Base-by-base conservation (phyloP, 2,329 filamentous ascomycete genomes). In the Clonostachys sp. region DNA sequence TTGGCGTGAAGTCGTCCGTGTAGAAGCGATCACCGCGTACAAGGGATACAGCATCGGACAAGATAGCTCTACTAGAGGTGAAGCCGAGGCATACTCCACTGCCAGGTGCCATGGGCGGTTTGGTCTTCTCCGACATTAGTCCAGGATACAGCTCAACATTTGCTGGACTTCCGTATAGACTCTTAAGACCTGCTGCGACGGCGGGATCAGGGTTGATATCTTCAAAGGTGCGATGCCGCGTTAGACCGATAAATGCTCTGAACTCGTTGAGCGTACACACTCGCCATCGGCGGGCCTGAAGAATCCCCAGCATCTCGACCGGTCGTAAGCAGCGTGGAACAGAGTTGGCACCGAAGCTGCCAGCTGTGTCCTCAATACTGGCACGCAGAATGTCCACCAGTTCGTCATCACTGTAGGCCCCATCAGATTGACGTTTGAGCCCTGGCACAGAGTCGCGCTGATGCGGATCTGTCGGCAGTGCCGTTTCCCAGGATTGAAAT, bases 261-360 rank as follows among this genome's bases (percentile, higher is more conserved):
- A 94, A 95, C 69, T 94, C 89, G 59, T 95, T 95, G 51, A 95
- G 72, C 0, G 85, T 84, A 0, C 85, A 85, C 8, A 90, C 68
- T 51, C 90, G 85, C 89, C 89, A 95, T 47, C 78, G 77, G 41
- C 89, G 77, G 5, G 86, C 81, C 51, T 91, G 87, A 43, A 89
- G 74, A 48, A 95, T 94, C 41, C 88, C 89, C 7, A 94, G 72
- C 35, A 94, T 86, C 62, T 94, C 89, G 14, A 94, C 80, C 2
- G 84, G 81, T 52, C 83, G 81, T 74, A 95, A 79, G 33, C 85
- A 78, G 18, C 80, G 76, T 0, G 90, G 89, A 0, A 92, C 85
- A 50, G 89, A 87, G 13, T 83, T 82, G 1, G 81, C 83, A 2
- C 87, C 87, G 54, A 89, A 91, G 0, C 82, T 78, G 14, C 82